phyloP scores from a whole-genome alignment of 176 grass and related monocot species.

The Oryza australiensis region DNA sequence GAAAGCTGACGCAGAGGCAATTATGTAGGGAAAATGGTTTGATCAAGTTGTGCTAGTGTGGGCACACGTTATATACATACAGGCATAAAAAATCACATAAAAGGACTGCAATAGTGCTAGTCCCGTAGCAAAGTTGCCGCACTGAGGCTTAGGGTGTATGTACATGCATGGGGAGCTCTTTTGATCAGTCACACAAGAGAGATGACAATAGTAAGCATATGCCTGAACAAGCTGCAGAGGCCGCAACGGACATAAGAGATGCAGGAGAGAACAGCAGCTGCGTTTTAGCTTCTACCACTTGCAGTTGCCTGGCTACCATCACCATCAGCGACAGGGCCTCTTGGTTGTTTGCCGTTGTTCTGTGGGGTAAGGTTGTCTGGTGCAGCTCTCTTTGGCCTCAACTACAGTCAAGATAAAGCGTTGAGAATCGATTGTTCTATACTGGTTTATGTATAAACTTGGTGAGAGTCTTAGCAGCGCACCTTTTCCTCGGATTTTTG shows the following conservation, averaged over 20 bases:
- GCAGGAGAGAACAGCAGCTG: neutral
- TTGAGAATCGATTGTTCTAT: neutral
- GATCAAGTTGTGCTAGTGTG: neutral
- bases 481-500: constrained; percentile 87
- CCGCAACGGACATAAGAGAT: neutral
- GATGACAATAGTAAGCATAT: neutral
- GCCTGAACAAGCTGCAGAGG: neutral
- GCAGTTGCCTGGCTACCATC: constrained; percentile 39
- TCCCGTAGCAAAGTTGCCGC: constrained; percentile 25
- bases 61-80: neutral
- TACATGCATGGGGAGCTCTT: neutral
- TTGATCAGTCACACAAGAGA: neutral
- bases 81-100: neutral
- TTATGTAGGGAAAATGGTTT: neutral
- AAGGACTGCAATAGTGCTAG: constrained; percentile 3
- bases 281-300: constrained; percentile 17
- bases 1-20: neutral
- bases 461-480: neutral
- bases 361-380: constrained; percentile 44
- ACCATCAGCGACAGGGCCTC: constrained; percentile 26
- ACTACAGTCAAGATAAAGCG: constrained; percentile 27
- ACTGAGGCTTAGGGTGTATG: neutral
- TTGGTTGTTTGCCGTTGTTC: constrained; percentile 65
- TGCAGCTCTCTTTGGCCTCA: constrained; percentile 86
- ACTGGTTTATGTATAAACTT: neutral